Evolutionary conservation across 768 basidiomycete species (phyloP).

Genomic region (Calocybe indica): DNA sequence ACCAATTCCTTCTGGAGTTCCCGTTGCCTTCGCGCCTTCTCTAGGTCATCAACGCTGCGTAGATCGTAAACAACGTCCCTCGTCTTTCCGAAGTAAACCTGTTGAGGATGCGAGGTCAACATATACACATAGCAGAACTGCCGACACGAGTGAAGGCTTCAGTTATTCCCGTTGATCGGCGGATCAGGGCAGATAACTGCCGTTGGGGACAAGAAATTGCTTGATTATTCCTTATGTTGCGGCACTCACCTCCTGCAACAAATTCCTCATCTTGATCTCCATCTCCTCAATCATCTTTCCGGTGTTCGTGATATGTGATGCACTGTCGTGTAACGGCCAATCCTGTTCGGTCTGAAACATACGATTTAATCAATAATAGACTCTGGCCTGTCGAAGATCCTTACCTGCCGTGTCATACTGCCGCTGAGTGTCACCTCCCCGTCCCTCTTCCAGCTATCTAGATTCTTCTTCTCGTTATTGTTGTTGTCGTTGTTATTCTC

Average conservation of each 20-base stretch:
- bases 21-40: constrained; percentile 71
- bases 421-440: constrained; percentile 86
- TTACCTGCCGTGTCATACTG: constrained; percentile 94
- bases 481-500: constrained; percentile 23
- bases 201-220: too few species aligned
- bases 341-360: constrained; percentile 73
- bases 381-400: constrained; percentile 15
- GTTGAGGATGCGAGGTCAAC: constrained; percentile 3
- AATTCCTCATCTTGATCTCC: constrained; percentile 98
- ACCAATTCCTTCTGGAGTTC: constrained; percentile 90
- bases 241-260: constrained; percentile 70
- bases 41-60: constrained; percentile 80
- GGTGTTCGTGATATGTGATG: constrained; percentile 89
- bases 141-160: not conserved
- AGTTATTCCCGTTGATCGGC: not conserved
- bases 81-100: constrained; percentile 96
- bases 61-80: constrained; percentile 92
- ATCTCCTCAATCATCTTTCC: constrained; percentile 97
- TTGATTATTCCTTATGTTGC: not conserved
- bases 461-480: constrained; percentile 30
- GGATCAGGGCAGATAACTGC: constrained; percentile 2
- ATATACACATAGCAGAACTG: not conserved
- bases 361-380: not conserved
- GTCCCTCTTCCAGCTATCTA: constrained; percentile 48
- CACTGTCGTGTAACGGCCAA: constrained; percentile 69